Base-by-base conservation (phyloP, 441 rosid genomes). In the Isatis lusitanica region DNA sequence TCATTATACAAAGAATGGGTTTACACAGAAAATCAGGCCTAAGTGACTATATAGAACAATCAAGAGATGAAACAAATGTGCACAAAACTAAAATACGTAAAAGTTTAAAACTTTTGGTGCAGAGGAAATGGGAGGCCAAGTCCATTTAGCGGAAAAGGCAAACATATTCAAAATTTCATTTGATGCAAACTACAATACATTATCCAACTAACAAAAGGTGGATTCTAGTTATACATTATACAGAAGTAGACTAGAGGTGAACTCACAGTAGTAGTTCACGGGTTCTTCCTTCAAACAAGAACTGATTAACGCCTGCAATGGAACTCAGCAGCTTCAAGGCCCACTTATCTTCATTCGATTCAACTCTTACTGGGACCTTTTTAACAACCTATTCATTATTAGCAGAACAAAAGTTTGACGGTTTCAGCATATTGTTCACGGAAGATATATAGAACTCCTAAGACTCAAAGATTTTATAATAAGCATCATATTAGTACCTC, bases 211-310 rank as follows among this genome's bases (percentile, higher is more conserved):
- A 6, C 46, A 57, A 57, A 69, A 35, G 57, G 47, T 58, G 30
- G 30, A 21, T 21, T 50, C 55, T 50, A 50, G 13, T 9, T 21
- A 18, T 50, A 48, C 12, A 48, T 18, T 17, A 36, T 7, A 36
- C 50, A 26, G 2, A 28, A 12, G 6, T 0, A 38, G 38, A 61
- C 13, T 3, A 47, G 55, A 66, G 21, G n/a, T 40, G 63, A 76
- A 83, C 98, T 88, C 83, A 93, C 98, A 93, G 36, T 5, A 86
- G 83, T 57, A 93, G 75, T 81, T 93, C 98, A 66, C 96, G 97
- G 2, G 98, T 91, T 71, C 83, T 57, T 46, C 97, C 95, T 73
- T 89, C 86, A 9, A 81, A 78, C 78, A 93, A 63, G 60, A 89
- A 82, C 28, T 90, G 98, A 59, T 89, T 82, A 36, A 82, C 84